Conservation (phyloP, 805 yeast species). For the Candida nanaspora region DNA sequence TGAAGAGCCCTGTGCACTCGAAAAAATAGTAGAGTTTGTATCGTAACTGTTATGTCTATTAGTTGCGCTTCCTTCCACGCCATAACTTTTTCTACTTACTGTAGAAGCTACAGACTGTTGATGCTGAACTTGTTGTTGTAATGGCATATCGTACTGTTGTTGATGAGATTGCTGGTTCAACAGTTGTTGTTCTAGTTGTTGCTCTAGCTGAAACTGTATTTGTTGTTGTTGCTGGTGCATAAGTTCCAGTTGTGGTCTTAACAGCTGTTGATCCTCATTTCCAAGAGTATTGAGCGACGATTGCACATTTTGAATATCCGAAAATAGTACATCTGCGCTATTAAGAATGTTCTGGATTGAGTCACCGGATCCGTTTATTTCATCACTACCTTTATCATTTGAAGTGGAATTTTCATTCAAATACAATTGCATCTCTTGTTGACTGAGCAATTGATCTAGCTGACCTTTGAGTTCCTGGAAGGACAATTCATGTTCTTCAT, state of each 20-base stretch:
- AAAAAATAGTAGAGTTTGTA: not conserved
- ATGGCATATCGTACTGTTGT: not conserved
- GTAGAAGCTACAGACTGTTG: not conserved
- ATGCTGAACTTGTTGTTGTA: not conserved
- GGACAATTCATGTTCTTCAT: too few species aligned
- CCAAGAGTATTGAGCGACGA: too few species aligned
- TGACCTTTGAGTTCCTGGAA: too few species aligned
- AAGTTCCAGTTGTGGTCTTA: not conserved
- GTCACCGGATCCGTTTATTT: too few species aligned
- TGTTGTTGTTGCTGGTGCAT: constrained; percentile 1
- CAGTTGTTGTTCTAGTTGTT: constrained; percentile 1
- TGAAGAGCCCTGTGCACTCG: not conserved
- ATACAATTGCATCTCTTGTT: too few species aligned
- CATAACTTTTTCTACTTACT: not conserved
- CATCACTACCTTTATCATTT: too few species aligned
- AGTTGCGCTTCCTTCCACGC: not conserved
- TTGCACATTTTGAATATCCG: too few species aligned
- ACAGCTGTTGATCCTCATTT: not conserved
- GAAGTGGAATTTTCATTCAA: too few species aligned
- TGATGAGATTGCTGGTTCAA: constrained; percentile 2
- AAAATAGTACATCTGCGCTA: too few species aligned
- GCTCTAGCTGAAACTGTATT: not conserved
- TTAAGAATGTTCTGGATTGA: too few species aligned
- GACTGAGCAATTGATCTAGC: too few species aligned
- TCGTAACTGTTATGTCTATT: constrained; percentile 1